A percentile compares a stretch with the other conserved stretches of the same genome.
These are phyloP conservation scores for Lactarius deliciosus DNA, from an alignment of 768 basidiomycete species.

Conservation along the genomic window DNA sequence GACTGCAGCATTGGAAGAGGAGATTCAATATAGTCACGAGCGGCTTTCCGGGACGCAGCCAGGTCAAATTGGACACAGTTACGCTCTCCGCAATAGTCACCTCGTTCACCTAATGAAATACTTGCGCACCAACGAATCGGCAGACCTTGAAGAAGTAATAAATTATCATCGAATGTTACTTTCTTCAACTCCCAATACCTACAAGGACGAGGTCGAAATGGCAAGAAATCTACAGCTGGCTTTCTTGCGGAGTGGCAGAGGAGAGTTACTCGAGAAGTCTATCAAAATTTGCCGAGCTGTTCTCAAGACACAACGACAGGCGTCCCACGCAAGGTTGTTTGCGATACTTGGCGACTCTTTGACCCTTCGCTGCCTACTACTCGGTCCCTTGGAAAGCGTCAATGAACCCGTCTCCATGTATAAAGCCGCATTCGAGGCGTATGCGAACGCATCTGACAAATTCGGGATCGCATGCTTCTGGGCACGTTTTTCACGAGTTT, in stretches of 20 bases:
- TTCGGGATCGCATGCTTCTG: background rate
- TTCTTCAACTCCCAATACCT: conserved; percentile 1
- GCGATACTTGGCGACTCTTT: background rate
- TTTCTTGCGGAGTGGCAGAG: background rate
- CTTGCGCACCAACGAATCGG: background rate
- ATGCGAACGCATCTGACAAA: background rate
- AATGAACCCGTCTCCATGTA: background rate
- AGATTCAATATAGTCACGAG: background rate
- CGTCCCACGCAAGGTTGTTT: background rate
- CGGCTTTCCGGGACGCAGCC: background rate
- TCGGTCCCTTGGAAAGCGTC: background rate
- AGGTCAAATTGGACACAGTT: background rate
- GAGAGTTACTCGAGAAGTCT: conserved; percentile 4
- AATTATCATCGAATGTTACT: conserved; percentile 5
- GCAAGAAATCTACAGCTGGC: background rate
- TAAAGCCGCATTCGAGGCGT: background rate
- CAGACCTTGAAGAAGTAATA: conserved; percentile 8
- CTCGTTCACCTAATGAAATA: background rate
- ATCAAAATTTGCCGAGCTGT: conserved; percentile 10
- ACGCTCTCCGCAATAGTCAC: background rate
- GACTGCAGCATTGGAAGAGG: conserved; percentile 4
- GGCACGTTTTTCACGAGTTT: background rate
- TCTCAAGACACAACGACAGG: background rate
- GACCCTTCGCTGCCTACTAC: background rate
- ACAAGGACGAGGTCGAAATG: background rate